Percentiles rank a stretch among this genome's conserved stretches.
Conservation (phyloP, 805 yeast species). For the Brettanomyces custersianus region DNA sequence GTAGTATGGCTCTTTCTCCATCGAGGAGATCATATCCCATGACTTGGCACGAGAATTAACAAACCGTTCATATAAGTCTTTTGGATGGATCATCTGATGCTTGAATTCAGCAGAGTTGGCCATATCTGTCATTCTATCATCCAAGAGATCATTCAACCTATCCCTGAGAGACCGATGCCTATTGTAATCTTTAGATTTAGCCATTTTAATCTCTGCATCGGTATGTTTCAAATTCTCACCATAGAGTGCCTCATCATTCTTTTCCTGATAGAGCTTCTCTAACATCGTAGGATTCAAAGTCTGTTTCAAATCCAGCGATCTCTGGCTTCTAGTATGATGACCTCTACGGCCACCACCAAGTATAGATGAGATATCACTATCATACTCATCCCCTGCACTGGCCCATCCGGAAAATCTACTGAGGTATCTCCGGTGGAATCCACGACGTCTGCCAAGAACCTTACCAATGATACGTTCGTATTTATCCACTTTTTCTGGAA, state of each 20-base stretch:
- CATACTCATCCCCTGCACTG: constrained; percentile 1
- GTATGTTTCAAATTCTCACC: not conserved
- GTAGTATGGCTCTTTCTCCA: constrained; percentile 19
- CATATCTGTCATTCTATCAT: constrained; percentile 19
- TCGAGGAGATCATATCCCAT: constrained; percentile 16
- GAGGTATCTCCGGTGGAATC: constrained; percentile 6
- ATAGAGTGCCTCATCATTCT: not conserved
- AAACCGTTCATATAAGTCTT: constrained; percentile 18
- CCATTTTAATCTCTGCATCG: not conserved
- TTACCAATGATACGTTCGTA: constrained; percentile 23
- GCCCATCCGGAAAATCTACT: constrained; percentile 1
- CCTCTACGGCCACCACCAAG: not conserved
- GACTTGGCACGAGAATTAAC: constrained; percentile 12
- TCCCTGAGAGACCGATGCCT: constrained; percentile 13
- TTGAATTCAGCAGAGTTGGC: constrained; percentile 20
- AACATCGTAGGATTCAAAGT: not conserved
- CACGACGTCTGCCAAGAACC: constrained; percentile 8
- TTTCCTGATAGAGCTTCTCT: constrained; percentile 1
- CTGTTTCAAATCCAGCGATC: constrained; percentile 1
- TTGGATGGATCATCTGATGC: constrained; percentile 19
- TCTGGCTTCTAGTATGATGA: constrained; percentile 1
- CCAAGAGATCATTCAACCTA: constrained; percentile 19
- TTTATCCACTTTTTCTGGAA: constrained; percentile 21
- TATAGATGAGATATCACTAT: not conserved
- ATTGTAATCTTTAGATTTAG: not conserved